Base-by-base conservation (phyloP, 306 rosid genomes). In the Gastrolobium villosum region DNA sequence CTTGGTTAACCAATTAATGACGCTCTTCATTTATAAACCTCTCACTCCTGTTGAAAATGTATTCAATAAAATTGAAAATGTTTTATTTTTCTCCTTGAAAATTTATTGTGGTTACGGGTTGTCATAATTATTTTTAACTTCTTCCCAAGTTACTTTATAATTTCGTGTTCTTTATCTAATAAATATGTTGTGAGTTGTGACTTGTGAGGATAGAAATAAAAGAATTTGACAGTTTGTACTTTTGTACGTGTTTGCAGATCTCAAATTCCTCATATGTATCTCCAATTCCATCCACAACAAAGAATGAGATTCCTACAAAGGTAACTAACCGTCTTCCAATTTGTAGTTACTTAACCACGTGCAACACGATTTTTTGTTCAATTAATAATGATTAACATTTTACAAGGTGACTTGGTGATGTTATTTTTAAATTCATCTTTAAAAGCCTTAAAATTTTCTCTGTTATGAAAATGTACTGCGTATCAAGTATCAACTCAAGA, bases 241-340 rank as follows among this genome's bases (percentile, higher is more conserved):
- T 65, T 46, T 55, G 40, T 68, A 74, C 20, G 34, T 79, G 34
- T 62, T 79, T 36, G 36, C 84, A 95, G 99, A 87, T 90, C 88
- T 89, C 96, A 39, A 82, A 80, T 88, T 86, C 92, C 74, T 86
- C 93, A 14, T 79, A 74, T 72, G 77, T 75, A 75, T 90, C 98
- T 32, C 86, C n/a, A n/a, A n/a, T n/a, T n/a, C n/a, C 89, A 15
- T 79, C 88, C 45, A 87, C 80, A 68, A 74, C 87, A 30, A 86
- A 73, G 79, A 74, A 65, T 45, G 87, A 81, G 71, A 85, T 85
- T 79, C 81, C 84, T 69, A 61, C 75, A 35, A 95, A 93, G 98
- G 99, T 95, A 89, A 70, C 36, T 55, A 89, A 70, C 36, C 50
- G 11, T 20, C 26, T 20, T 20, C 26, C 26, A 20, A 13, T 83